Percentiles rank a stretch among this genome's conserved stretches.
Conservation (phyloP, 352 stramenopile genomes). For the Phytophthora gonapodyides region DNA sequence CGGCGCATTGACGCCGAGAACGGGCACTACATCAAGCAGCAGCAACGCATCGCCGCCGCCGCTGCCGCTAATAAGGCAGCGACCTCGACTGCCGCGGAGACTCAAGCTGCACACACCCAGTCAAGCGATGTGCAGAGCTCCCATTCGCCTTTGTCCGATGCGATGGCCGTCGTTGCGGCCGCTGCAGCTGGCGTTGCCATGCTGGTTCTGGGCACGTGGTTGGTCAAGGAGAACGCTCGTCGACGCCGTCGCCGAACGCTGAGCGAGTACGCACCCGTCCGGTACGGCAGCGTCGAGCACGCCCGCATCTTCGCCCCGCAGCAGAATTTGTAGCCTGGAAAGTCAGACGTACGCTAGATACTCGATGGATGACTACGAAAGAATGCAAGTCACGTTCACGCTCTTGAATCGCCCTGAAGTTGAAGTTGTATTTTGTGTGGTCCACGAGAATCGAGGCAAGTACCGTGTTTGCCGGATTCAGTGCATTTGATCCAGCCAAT, state of each 20-base stretch:
- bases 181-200: constrained; percentile 25
- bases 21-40: constrained; percentile 28
- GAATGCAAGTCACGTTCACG: constrained; percentile 18
- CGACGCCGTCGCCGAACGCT: constrained; percentile 36
- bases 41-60: constrained; percentile 21
- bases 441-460: no score
- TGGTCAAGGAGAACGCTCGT: constrained; percentile 39
- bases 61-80: constrained; percentile 10
- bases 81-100: constrained; percentile 6
- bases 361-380: constrained; percentile 25
- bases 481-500: constrained; percentile 2
- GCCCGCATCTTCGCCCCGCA: constrained; percentile 28
- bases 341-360: not conserved
- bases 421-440: no score
- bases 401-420: no score
- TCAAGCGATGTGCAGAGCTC: constrained; percentile 5
- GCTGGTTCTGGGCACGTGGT: constrained; percentile 26
- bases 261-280: constrained; percentile 40
- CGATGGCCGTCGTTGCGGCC: constrained; percentile 10
- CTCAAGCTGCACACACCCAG: constrained; percentile 11
- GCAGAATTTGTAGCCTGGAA: constrained; percentile 21
- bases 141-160: constrained; percentile 17
- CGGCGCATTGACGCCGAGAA: constrained; percentile 71
- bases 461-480: no score
- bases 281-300: constrained; percentile 58